Evolutionary conservation across 768 basidiomycete species (phyloP).

Genomic region (Serpula lacrymans): DNA sequence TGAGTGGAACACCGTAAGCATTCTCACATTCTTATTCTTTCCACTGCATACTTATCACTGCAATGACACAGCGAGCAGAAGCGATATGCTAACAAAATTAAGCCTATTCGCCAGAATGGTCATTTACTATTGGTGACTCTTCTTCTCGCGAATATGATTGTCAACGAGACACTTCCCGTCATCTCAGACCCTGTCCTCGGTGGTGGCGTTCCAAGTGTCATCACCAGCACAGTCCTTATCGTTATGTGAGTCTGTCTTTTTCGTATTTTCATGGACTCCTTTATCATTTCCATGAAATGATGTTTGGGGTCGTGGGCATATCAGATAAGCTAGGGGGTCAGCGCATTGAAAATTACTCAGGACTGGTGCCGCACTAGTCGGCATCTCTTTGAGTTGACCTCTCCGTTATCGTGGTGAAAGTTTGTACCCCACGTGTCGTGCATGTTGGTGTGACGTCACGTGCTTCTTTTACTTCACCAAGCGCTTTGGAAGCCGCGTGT

Average conservation of each 20-base stretch:
- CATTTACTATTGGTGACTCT: slow-evolving; percentile 82
- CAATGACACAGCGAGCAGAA: slow-evolving; percentile 63
- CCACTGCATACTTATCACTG: neutral
- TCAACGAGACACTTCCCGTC: slow-evolving; percentile 84
- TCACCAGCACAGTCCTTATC: slow-evolving; percentile 80
- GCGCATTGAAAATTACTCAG: too few species aligned
- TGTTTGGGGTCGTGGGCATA: too few species aligned
- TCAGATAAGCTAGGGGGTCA: too few species aligned
- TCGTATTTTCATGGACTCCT: neutral
- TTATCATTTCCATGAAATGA: neutral
- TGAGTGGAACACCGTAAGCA: slow-evolving; percentile 78
- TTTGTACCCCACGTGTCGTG: too few species aligned
- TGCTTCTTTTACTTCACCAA: too few species aligned
- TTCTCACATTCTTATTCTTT: slow-evolving; percentile 7
- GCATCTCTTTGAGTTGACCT: too few species aligned
- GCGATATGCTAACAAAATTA: slow-evolving; percentile 78
- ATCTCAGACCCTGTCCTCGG: slow-evolving; percentile 79
- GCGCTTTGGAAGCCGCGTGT: too few species aligned
- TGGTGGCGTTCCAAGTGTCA: slow-evolving; percentile 72
- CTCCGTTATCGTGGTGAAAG: too few species aligned
- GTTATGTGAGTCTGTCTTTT: slow-evolving; percentile 64
- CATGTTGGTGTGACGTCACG: too few species aligned
- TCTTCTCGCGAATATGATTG: slow-evolving; percentile 87
- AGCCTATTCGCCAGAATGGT: slow-evolving; percentile 81
- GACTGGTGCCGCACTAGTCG: too few species aligned